Evolutionary conservation across 2,329 filamentous ascomycete species (phyloP).

Genomic region (Xylaria sp.): DNA sequence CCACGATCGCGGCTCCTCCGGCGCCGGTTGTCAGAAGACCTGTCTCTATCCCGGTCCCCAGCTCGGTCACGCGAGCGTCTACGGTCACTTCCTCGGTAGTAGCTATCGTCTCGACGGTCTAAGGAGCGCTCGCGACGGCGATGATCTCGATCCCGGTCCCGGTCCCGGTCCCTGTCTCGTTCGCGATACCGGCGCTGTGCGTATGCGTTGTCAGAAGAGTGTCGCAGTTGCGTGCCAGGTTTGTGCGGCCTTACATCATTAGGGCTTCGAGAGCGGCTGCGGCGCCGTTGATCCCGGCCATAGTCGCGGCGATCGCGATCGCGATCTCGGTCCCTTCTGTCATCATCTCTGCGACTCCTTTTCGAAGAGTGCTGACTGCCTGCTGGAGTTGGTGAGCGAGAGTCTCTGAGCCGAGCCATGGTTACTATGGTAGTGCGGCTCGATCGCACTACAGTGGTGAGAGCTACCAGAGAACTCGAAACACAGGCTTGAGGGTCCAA

Average conservation of each 20-base stretch:
- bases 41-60: slow-evolving; percentile 62
- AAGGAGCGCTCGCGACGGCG: slow-evolving; percentile 77
- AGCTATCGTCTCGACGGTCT: slow-evolving; percentile 74
- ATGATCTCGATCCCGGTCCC: slow-evolving; percentile 65
- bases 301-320: slow-evolving; percentile 59
- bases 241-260: slow-evolving; percentile 63
- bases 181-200: slow-evolving; percentile 69
- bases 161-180: slow-evolving; percentile 55
- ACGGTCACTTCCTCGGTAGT: slow-evolving; percentile 69
- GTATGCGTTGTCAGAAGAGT: slow-evolving; percentile 55
- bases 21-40: slow-evolving; percentile 67
- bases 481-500: slow-evolving; percentile 44
- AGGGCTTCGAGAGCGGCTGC: slow-evolving; percentile 71
- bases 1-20: slow-evolving; percentile 70
- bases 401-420: slow-evolving; percentile 74
- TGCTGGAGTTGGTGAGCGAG: slow-evolving; percentile 93
- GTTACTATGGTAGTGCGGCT: slow-evolving; percentile 50
- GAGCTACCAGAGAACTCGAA: slow-evolving; percentile 51
- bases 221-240: slow-evolving; percentile 28
- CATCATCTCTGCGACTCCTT: slow-evolving; percentile 72
- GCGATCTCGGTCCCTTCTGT: slow-evolving; percentile 63
- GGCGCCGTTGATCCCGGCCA: slow-evolving; percentile 57
- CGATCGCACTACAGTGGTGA: slow-evolving; percentile 53
- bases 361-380: slow-evolving; percentile 82
- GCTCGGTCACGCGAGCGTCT: slow-evolving; percentile 72